These are phyloP conservation scores for Cicer yamashitae DNA, from an alignment of 306 rosid species.

Conservation along the genomic window DNA sequence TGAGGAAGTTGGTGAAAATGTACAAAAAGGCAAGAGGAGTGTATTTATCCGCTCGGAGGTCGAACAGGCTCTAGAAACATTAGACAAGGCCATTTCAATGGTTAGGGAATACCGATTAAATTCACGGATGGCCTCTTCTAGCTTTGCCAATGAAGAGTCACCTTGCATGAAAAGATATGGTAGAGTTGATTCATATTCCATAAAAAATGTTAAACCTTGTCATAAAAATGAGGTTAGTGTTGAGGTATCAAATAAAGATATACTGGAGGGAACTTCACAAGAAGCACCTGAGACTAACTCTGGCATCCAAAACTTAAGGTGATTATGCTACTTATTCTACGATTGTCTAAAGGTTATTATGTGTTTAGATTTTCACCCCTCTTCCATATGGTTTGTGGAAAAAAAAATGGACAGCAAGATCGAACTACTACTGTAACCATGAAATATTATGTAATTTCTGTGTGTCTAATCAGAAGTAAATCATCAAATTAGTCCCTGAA, in stretches of 20 bases:
- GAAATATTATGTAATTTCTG: too few species aligned
- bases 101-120: conserved; percentile 55
- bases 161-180: conserved; percentile 42
- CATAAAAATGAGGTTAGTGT: conserved; percentile 39
- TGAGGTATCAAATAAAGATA: conserved; percentile 43
- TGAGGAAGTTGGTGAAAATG: conserved; percentile 40
- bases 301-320: conserved; percentile 61
- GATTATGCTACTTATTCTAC: background rate
- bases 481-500: too few species aligned
- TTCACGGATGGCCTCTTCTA: conserved; percentile 46
- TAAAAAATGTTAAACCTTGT: conserved; percentile 37
- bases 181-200: conserved; percentile 45
- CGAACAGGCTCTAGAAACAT: conserved; percentile 73
- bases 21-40: conserved; percentile 45
- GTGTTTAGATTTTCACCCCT: too few species aligned
- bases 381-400: too few species aligned
- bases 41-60: conserved; percentile 67
- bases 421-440: too few species aligned
- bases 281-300: conserved; percentile 35
- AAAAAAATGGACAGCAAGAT: too few species aligned
- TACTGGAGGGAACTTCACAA: conserved; percentile 42
- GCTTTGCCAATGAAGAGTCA: conserved; percentile 43
- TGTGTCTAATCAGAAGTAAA: too few species aligned
- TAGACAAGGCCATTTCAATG: conserved; percentile 70
- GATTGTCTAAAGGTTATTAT: background rate